Conservation (phyloP, 1,139 yeast species). For the Dujonia santamariae region DNA sequence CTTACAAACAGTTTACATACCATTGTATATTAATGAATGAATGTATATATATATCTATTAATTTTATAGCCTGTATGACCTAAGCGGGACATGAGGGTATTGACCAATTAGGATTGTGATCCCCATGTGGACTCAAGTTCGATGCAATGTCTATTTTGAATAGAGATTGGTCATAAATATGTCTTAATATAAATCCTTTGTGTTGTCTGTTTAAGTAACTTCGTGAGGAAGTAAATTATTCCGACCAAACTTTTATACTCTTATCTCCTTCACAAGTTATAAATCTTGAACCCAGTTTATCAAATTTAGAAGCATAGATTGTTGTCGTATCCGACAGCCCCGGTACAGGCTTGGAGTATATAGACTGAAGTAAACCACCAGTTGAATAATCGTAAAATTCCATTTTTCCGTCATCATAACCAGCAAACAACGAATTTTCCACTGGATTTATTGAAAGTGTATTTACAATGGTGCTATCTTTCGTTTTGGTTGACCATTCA, state of each 20-base stretch:
- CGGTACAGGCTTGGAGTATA: conserved; percentile 54
- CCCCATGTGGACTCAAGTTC: no score
- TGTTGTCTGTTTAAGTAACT: no score
- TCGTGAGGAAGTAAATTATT: no score
- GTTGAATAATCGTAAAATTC: conserved; percentile 75
- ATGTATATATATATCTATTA: not conserved
- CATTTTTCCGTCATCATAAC: conserved; percentile 80
- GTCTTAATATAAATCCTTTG: no score
- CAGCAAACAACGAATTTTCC: conserved; percentile 72
- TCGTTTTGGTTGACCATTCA: conserved; percentile 29
- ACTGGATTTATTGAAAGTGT: conserved; percentile 60
- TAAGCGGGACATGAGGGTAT: no score
- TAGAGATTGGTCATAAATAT: no score
- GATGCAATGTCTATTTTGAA: no score
- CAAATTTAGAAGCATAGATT: conserved; percentile 71
- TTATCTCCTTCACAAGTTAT: conserved; percentile 91
- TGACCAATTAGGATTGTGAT: no score
- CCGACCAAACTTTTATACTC: conserved; percentile 82
- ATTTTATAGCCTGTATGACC: no score
- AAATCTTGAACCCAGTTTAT: conserved; percentile 73
- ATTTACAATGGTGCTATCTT: conserved; percentile 55
- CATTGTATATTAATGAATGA: not conserved
- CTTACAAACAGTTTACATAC: no score
- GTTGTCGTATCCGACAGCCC: conserved; percentile 70
- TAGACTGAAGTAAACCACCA: conserved; percentile 60